Evolutionary conservation across 768 basidiomycete genomes (phyloP).

Genomic region (Mycena latifolia): DNA sequence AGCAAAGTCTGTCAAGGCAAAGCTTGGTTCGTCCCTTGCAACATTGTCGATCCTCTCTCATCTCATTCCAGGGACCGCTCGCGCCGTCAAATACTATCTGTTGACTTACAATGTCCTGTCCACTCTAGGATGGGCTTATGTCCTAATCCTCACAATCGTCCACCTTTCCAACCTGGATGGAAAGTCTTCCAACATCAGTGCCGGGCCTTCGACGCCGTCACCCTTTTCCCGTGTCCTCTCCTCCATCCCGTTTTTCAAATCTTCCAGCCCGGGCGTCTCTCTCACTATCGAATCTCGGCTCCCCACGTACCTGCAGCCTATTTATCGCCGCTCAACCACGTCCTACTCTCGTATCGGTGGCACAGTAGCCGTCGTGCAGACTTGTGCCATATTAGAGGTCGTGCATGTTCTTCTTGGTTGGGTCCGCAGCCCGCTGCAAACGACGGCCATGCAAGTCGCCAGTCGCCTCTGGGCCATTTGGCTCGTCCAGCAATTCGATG

Average conservation of each 20-base stretch:
- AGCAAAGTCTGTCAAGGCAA: constrained; percentile 28
- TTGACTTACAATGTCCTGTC: constrained; percentile 84
- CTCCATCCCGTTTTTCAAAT: constrained; percentile 50
- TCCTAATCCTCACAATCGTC: constrained; percentile 69
- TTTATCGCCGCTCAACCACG: constrained; percentile 66
- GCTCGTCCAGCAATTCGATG: constrained; percentile 78
- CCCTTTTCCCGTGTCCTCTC: constrained; percentile 50
- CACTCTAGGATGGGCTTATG: constrained; percentile 77
- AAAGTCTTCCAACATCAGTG: constrained; percentile 44
- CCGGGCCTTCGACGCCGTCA: constrained; percentile 49
- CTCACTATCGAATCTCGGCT: constrained; percentile 50
- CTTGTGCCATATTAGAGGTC: constrained; percentile 85
- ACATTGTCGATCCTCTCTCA: not conserved
- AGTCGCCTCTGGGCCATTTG: constrained; percentile 88
- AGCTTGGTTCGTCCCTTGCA: constrained; percentile 11
- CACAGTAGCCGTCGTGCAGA: constrained; percentile 82
- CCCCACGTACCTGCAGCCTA: constrained; percentile 53
- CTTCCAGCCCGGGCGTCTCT: constrained; percentile 39
- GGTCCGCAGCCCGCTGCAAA: constrained; percentile 82
- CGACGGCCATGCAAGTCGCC: constrained; percentile 84
- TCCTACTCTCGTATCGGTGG: constrained; percentile 73
- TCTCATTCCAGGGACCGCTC: constrained; percentile 23
- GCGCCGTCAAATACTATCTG: constrained; percentile 70
- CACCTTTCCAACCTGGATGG: constrained; percentile 63
- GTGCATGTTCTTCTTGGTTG: constrained; percentile 82